Percentiles rank a stretch among this genome's conserved stretches.
Conservation (phyloP, 148 eudicot species). For the Heliosperma pusillum region DNA sequence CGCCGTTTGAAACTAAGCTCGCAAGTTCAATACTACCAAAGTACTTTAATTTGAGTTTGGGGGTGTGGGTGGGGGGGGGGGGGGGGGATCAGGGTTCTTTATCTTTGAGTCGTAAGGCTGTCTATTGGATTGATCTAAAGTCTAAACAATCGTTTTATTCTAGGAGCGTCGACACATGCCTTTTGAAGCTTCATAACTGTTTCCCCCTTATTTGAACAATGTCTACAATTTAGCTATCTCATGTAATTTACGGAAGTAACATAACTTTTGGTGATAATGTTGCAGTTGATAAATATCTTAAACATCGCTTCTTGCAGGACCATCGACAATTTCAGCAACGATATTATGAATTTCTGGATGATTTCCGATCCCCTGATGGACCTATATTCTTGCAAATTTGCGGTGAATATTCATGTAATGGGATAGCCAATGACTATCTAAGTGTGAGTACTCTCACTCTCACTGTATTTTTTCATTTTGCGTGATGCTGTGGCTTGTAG, state of each 20-base stretch:
- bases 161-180: not conserved
- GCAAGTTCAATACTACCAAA: too few relatives aligned
- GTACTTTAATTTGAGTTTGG: too few relatives aligned
- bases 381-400: conserved; percentile 87
- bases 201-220: not conserved
- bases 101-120: too few relatives aligned
- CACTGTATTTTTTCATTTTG: not conserved
- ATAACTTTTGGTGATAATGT: not conserved
- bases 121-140: too few relatives aligned
- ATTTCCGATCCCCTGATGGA: conserved; percentile 74
- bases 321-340: conserved; percentile 78
- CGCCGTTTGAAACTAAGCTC: too few relatives aligned
- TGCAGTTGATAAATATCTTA: conserved; percentile 15
- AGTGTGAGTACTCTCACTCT: conserved; percentile 43
- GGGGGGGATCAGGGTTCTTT: too few relatives aligned
- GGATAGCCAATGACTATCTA: conserved; percentile 79
- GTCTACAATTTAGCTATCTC: not conserved
- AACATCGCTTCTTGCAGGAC: conserved; percentile 49
- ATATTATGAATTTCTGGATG: conserved; percentile 77
- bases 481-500: not conserved
- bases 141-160: not conserved
- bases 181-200: not conserved
- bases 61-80: too few relatives aligned
- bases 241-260: not conserved
- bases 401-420: conserved; percentile 82